Base-by-base conservation (phyloP, 345 rosid genomes). In the Xanthoceras sorbifolium region DNA sequence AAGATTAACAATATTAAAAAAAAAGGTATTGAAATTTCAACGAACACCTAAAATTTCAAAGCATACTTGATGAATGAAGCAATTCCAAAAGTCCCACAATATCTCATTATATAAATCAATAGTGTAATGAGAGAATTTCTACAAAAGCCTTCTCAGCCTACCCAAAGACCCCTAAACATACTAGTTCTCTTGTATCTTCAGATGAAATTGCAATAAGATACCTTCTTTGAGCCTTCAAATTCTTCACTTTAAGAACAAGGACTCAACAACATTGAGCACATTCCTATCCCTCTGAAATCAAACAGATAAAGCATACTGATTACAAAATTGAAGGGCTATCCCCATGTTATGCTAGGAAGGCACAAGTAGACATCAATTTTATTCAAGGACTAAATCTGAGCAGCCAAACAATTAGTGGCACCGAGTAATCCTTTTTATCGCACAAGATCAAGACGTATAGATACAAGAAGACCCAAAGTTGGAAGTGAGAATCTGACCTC, bases 321-420 rank as follows among this genome's bases (percentile, higher is more conserved):
- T 28, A 68, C 44, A 69, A 77, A 77, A 77, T 59, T 77, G 78
- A 68, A 69, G 61, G 69, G 54, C 60, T 40, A 55, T 67, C 79
- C 34, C 14, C 52, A 36, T 23, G 10, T 69, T 40, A 9, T 18
- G 17, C 46, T 10, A 20, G 23, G 34, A 59, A 54, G 31, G 71
- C 63, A 48, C 57, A 62, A 23, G 55, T 52, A 32, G 50, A 75
- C 61, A 65, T 20, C 54, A 52, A 54, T n/a, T 29, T 34, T 23
- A 65, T 10, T 52, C 71, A 48, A 4, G 23, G 60, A 36, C 7
- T n/a, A 10, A 25, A 42, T 64, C 17, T 12, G 36, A 54, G 12
- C 38, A 42, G 62, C 38, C 20, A 52, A 67, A 38, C 6, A 31
- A 4, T 65, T 46, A 32, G 7, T 55, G 55, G 77, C 63, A 67